Percentiles rank a stretch among this genome's conserved stretches.
Conservation (phyloP, 345 rosid species). For the Arabidopsis arenosa region DNA sequence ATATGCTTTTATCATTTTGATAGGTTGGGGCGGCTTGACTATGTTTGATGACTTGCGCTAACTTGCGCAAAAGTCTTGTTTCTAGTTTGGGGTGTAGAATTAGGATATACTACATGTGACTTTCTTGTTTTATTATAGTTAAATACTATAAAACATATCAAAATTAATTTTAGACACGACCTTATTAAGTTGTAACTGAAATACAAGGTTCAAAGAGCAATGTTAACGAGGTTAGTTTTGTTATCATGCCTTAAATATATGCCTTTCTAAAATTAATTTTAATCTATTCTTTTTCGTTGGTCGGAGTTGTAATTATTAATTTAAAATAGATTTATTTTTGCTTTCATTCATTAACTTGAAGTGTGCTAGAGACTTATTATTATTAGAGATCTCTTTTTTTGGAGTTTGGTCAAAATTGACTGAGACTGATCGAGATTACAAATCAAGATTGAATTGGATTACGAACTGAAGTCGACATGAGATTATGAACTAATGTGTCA, state of each 20-base stretch:
- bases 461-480: neutral
- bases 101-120: neutral
- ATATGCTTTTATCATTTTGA: neutral
- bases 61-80: constrained; percentile 7
- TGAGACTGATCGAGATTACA: too few relatives aligned
- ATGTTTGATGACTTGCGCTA: neutral
- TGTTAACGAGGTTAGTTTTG: too few relatives aligned
- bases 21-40: constrained; percentile 43
- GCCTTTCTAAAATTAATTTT: too few relatives aligned
- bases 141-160: neutral
- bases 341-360: too few relatives aligned
- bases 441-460: too few relatives aligned
- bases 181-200: too few relatives aligned
- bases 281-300: too few relatives aligned
- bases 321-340: neutral
- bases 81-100: constrained; percentile 24
- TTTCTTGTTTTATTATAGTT: neutral
- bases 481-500: too few relatives aligned
- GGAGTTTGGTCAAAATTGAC: neutral
- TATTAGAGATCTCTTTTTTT: neutral
- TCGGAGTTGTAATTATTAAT: neutral
- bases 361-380: neutral
- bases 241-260: too few relatives aligned
- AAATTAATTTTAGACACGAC: neutral
- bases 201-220: too few relatives aligned